Base-by-base conservation (phyloP, 106 monocot genomes). In the Acorus calamus region DNA sequence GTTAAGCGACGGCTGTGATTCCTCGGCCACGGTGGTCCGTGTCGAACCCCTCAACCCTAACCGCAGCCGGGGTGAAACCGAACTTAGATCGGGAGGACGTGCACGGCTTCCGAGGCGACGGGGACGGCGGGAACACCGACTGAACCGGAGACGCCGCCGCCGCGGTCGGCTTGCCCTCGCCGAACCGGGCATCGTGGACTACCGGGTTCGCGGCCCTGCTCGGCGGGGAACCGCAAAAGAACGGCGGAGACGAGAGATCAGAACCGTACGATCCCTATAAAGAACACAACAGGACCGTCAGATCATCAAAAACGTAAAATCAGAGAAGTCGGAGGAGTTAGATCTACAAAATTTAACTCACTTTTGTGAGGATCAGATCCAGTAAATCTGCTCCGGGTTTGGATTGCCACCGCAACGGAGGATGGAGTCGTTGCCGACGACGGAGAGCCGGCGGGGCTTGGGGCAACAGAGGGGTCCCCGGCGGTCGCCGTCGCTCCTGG, bases 211-310 rank as follows among this genome's bases (percentile, higher is more conserved):
- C 64, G 2, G 78, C 52, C 42, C 87, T 66, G 44, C 71, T 75
- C 49, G 87, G 87, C 5, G 87, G 87, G 3, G 87, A 87, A n/a
- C 83, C 83, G 55, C 77, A 74, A 52, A 83, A 87, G 56, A 71
- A 83, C 3, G 87, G 75, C 1, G 83, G 80, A 44, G 81, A 72
- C 7, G 79, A 71, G 0, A 28, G 41, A 6, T 46, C 47, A 28
- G 28, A 28, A 4, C 47, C 54, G 55, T 63, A 71, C 2, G 46
- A 7, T 28, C 62, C 71, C 71, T 71, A 63, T 13, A 45, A 3
- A 58, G 50, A 64, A 2, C 11, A 59, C 44, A 49, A 0, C 2
- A n/a, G 10, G 10, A 57, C 3, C 6, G n/a, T 10, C 10, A 12
- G 4, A 3, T 2, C 42, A 7, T 8, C 4, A 13, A 48, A 56